Percentiles rank a stretch among this genome's conserved stretches.
Conservation (phyloP, 2,329 filamentous ascomycete genomes). For the Bipolaris bicolor region DNA sequence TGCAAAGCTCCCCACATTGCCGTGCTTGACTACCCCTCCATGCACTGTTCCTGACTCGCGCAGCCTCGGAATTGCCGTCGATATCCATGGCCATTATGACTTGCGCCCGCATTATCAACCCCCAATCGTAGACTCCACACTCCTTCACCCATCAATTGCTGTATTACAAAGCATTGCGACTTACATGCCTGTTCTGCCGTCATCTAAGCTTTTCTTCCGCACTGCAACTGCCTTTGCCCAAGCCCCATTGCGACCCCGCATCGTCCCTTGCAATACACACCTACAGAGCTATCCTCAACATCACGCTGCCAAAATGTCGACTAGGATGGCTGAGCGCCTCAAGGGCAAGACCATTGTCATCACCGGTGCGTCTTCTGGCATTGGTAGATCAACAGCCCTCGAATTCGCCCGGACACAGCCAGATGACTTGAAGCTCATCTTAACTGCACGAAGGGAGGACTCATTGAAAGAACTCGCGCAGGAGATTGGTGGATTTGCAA, state of each 20-base stretch:
- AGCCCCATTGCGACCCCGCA: slow-evolving; percentile 21
- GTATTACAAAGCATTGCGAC: slow-evolving; percentile 9
- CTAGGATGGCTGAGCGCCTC: slow-evolving; percentile 80
- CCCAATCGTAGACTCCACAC: slow-evolving; percentile 7
- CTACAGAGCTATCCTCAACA: slow-evolving; percentile 18
- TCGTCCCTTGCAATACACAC: slow-evolving; percentile 11
- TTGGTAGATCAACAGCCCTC: slow-evolving; percentile 80
- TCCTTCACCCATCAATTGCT: slow-evolving; percentile 7
- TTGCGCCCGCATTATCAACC: slow-evolving; percentile 2
- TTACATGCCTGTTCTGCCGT: slow-evolving; percentile 32
- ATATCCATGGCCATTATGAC: slow-evolving; percentile 8
- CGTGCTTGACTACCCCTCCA: slow-evolving; percentile 21
- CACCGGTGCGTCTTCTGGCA: slow-evolving; percentile 91
- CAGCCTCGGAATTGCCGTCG: slow-evolving; percentile 20
- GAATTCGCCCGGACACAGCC: slow-evolving; percentile 91
- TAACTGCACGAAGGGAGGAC: slow-evolving; percentile 88
- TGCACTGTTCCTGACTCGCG: slow-evolving; percentile 23
- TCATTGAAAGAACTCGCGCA: slow-evolving; percentile 75
- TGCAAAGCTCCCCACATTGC: slow-evolving; percentile 13
- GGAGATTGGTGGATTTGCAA: slow-evolving; percentile 75
- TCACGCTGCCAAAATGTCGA: slow-evolving; percentile 63
- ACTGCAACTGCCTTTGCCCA: slow-evolving; percentile 23
- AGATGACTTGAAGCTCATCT: slow-evolving; percentile 77
- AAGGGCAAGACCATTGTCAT: slow-evolving; percentile 91
- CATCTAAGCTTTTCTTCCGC: slow-evolving; percentile 18